Evolutionary conservation across 2,329 filamentous ascomycete species (phyloP), one percentile per base, ranked within the genome.

Genomic region (Dendrostoma leiphaemia): DNA sequence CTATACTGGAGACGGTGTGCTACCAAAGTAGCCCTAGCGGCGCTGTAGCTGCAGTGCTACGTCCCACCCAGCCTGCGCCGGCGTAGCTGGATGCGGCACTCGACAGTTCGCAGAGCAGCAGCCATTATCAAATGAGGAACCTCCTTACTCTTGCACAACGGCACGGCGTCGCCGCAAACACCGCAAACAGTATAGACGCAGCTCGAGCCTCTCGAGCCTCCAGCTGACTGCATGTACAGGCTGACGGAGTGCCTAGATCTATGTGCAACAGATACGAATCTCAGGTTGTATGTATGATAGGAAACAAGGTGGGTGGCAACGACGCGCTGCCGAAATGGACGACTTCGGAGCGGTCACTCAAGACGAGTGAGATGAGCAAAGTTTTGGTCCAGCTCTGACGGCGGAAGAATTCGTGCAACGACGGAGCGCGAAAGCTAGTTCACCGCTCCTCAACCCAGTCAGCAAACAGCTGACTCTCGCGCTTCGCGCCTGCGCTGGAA

Each of bases 391-490:
- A 8, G 29, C 29, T 32, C 29, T 32, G 29, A 32, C 13, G 29
- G n/a, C n/a, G n/a, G n/a, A n/a, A n/a, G n/a, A n/a, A n/a, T 32
- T 3, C 8, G 13, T 32, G 23, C 7, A 31, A 26, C 15, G 17
- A 45, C 41, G 41, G 19, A 31, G 41, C 26, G 26, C 41, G 26
- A 45, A 32, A 32, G 26, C 41, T 45, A 45, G 41, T 45, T 31
- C 41, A 45, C 41, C 41, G 41, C 41, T 45, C 17, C 41, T 45
- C 41, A n/a, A n/a, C n/a, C n/a, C n/a, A n/a, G n/a, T n/a, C n/a
- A n/a, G n/a, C n/a, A n/a, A n/a, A n/a, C n/a, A n/a, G n/a, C n/a
- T n/a, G n/a, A n/a, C n/a, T n/a, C n/a, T n/a, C n/a, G n/a, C n/a
- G n/a, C n/a, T n/a, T n/a, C n/a, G n/a, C n/a, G n/a, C n/a, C 13